Conservation (phyloP, 768 basidiomycete genomes). For the Coprinopsis cinerea region DNA sequence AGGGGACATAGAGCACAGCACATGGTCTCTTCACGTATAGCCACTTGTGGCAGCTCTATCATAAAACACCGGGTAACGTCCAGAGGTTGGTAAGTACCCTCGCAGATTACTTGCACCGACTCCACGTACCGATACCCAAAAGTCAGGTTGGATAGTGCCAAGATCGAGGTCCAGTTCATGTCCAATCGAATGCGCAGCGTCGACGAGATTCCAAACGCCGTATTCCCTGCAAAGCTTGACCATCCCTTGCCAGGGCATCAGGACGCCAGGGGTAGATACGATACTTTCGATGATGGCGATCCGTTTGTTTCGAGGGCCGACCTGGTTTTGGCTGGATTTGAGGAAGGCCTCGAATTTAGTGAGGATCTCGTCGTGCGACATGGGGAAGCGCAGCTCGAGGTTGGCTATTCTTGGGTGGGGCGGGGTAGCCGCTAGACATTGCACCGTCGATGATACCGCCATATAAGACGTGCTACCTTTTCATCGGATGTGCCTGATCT, state of each 20-base stretch:
- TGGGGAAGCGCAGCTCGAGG: conserved; percentile 52
- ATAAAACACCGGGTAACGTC: background rate
- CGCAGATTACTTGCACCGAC: background rate
- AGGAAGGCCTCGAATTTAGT: conserved; percentile 35
- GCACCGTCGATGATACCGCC: conserved; percentile 47
- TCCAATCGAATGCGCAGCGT: conserved; percentile 80
- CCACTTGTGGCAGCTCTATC: conserved; percentile 85
- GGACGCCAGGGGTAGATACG: conserved; percentile 54
- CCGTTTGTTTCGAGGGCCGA: conserved; percentile 36
- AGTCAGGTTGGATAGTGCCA: conserved; percentile 55
- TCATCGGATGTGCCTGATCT: conserved; percentile 14
- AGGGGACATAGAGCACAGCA: conserved; percentile 71
- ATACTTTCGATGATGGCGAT: conserved; percentile 70
- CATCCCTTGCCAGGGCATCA: conserved; percentile 75
- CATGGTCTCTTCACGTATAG: conserved; percentile 62
- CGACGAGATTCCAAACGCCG: conserved; percentile 62
- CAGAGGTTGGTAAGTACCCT: background rate
- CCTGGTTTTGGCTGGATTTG: conserved; percentile 1
- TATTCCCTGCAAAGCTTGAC: conserved; percentile 59
- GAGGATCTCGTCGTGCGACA: conserved; percentile 51
- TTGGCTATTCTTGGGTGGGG: conserved; percentile 47
- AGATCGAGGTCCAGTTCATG: conserved; percentile 66
- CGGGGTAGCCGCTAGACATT: conserved; percentile 46
- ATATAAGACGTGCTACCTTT: conserved; percentile 42
- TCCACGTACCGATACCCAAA: conserved; percentile 63